Conservation (phyloP, 208 protist genomes). For the Trypanosoma rangeli region DNA sequence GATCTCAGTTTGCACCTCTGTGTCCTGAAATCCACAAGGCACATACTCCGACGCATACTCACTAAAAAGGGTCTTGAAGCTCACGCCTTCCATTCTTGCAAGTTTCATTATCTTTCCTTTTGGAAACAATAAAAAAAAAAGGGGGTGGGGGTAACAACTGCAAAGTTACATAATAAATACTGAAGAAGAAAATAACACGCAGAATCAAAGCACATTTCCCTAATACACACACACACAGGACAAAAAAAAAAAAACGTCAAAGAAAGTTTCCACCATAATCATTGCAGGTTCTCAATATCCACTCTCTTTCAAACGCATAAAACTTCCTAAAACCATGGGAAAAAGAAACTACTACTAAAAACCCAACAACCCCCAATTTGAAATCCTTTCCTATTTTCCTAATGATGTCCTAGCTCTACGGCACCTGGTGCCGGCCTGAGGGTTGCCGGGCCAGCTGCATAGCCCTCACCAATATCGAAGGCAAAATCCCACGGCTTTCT, state of each 20-base stretch:
- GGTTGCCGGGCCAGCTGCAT: conserved; percentile 72
- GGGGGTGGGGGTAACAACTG: conserved; percentile 8
- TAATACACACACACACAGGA: neutral
- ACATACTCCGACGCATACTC: conserved; percentile 16
- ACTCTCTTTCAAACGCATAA: neutral
- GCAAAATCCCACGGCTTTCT: conserved; percentile 89
- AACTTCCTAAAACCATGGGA: neutral
- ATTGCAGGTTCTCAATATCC: neutral
- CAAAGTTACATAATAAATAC: conserved; percentile 17
- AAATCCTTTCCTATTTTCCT: conserved; percentile 18
- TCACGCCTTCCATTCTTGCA: neutral
- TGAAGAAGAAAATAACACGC: neutral
- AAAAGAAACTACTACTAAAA: conserved; percentile 6
- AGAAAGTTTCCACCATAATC: conserved; percentile 1
- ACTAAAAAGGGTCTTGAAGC: conserved; percentile 23
- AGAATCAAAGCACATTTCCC: neutral
- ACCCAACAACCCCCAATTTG: neutral
- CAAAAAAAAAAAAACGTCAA: conserved; percentile 8
- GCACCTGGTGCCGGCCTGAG: conserved; percentile 71
- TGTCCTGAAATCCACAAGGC: neutral
- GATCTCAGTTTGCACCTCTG: conserved; percentile 23
- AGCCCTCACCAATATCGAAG: conserved; percentile 88
- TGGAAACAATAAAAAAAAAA: conserved; percentile 25
- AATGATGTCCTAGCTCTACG: conserved; percentile 75
- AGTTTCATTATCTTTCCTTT: conserved; percentile 16